phyloP scores from a whole-genome alignment of 2,329 filamentous ascomycete genomes.

The Cladosporium velox region DNA sequence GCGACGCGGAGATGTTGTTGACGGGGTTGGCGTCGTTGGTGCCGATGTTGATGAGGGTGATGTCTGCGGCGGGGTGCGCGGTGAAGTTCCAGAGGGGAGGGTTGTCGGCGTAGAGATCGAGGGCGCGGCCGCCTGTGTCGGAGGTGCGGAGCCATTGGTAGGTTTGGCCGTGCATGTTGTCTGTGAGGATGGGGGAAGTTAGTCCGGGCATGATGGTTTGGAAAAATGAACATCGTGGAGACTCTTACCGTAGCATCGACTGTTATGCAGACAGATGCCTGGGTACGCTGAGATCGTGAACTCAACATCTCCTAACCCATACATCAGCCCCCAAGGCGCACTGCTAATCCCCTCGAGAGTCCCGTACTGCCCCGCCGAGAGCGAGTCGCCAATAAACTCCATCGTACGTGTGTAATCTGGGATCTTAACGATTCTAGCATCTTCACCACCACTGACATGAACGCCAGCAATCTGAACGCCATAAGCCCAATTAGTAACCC shows the following conservation, averaged over 20 bases:
- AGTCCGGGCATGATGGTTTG: not conserved
- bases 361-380: constrained; percentile 59
- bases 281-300: constrained; percentile 61
- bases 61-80: constrained; percentile 40
- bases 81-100: constrained; percentile 41
- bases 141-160: constrained; percentile 62
- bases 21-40: constrained; percentile 48
- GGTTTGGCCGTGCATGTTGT: constrained; percentile 40
- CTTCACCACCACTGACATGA: constrained; percentile 46
- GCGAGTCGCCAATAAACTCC: constrained; percentile 50
- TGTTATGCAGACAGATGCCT: constrained; percentile 59
- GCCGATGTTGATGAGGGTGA: constrained; percentile 50
- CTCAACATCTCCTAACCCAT: constrained; percentile 60
- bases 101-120: constrained; percentile 43
- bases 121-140: constrained; percentile 54
- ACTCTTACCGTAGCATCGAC: constrained; percentile 54
- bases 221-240: not conserved
- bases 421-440: constrained; percentile 48
- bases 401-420: constrained; percentile 41
- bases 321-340: constrained; percentile 58
- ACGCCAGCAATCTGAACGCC: constrained; percentile 59
- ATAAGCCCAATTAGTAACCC: constrained; percentile 63
- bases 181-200: not conserved
- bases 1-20: constrained; percentile 43
- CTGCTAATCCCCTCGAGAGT: constrained; percentile 60